Percentiles rank a stretch among this genome's conserved stretches.
Evolutionary conservation across 345 rosid species (phyloP).

Genomic region (Boechera stricta): DNA sequence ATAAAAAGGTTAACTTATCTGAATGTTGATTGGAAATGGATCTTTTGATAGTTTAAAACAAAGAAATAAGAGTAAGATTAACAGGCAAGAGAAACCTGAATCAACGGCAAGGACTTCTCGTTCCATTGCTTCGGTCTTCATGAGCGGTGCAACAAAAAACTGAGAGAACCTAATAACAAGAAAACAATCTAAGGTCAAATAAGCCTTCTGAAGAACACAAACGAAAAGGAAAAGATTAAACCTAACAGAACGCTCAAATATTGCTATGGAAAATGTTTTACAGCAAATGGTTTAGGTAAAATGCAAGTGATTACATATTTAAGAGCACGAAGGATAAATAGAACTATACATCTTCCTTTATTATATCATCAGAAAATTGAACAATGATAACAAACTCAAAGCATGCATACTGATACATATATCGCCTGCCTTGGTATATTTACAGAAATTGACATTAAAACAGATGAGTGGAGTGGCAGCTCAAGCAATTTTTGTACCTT

Average conservation of each 20-base stretch:
- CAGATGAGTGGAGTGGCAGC: conserved; percentile 8
- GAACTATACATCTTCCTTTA: background rate
- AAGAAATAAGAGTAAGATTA: conserved; percentile 12
- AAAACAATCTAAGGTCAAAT: conserved; percentile 34
- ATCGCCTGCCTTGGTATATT: conserved; percentile 5
- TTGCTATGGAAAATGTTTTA: background rate
- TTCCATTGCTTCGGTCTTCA: conserved; percentile 94
- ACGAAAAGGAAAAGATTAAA: background rate
- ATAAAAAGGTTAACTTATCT: conserved; percentile 2
- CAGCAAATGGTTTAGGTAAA: conserved; percentile 1
- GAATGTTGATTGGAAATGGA: conserved; percentile 16
- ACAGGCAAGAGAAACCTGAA: conserved; percentile 65
- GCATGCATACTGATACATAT: conserved; percentile 19
- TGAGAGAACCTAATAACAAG: conserved; percentile 84
- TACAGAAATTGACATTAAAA: conserved; percentile 5
- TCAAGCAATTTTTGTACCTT: conserved; percentile 58
- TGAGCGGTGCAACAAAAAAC: conserved; percentile 95
- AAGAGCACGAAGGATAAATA: conserved; percentile 5
- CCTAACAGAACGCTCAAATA: conserved; percentile 14
- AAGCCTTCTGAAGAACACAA: conserved; percentile 10
- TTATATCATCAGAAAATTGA: background rate
- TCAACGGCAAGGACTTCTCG: conserved; percentile 97
- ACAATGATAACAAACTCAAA: conserved; percentile 24
- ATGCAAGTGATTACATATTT: conserved; percentile 3
- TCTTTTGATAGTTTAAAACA: conserved; percentile 14